Evolutionary conservation across 2,329 filamentous ascomycete genomes (phyloP).

Genomic region (Fusarium nanum): DNA sequence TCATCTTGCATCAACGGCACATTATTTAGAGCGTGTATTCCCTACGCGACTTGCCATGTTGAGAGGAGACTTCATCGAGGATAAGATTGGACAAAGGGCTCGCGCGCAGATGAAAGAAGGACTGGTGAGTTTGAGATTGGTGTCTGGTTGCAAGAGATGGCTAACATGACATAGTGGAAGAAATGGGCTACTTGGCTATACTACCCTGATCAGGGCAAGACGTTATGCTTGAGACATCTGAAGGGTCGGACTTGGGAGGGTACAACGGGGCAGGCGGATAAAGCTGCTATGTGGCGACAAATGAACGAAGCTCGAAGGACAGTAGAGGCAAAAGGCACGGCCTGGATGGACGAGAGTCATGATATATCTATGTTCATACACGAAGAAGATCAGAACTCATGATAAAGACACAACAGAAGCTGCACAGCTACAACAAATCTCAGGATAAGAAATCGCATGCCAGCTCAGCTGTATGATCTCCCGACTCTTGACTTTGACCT

Average conservation of each 20-base stretch:
- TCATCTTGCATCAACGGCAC: constrained; percentile 60
- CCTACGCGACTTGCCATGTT: constrained; percentile 61
- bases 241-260: constrained; percentile 64
- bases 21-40: constrained; percentile 64
- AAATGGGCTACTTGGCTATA: constrained; percentile 69
- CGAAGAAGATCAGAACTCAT: neutral
- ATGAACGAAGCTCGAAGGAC: constrained; percentile 5
- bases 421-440: no score
- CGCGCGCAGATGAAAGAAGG: constrained; percentile 68
- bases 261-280: constrained; percentile 30
- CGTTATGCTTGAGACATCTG: constrained; percentile 62
- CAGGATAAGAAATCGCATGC: neutral
- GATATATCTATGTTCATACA: neutral
- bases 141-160: accelerated
- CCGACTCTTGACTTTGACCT: neutral
- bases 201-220: constrained; percentile 60
- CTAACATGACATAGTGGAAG: constrained; percentile 51
- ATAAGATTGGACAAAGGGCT: constrained; percentile 65
- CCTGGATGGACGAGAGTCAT: neutral
- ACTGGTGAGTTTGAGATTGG: constrained; percentile 18
- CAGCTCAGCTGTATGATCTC: neutral
- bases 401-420: neutral
- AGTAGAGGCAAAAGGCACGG: neutral
- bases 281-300: constrained; percentile 35
- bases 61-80: constrained; percentile 67